These are phyloP conservation scores for Candida sp. DNA, from an alignment of 1,139 yeast genomes.

Conservation along the genomic window DNA sequence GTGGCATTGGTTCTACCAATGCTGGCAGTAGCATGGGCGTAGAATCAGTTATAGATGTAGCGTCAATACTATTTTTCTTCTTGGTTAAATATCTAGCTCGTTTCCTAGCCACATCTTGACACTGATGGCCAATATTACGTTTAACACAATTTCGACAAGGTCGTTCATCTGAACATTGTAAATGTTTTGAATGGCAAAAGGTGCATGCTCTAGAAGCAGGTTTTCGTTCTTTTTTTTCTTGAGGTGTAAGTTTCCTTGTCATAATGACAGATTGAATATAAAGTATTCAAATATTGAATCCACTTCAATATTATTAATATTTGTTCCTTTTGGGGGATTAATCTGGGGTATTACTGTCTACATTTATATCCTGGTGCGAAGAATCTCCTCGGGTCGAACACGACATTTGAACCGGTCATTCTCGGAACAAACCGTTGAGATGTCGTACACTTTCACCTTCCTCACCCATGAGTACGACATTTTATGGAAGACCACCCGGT, in stretches of 20 bases:
- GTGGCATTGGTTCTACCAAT: background rate
- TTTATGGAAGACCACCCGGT: too few species aligned
- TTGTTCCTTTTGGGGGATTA: background rate
- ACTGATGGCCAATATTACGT: constrained; percentile 50
- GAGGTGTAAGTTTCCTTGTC: constrained; percentile 58
- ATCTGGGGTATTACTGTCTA: background rate
- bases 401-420: background rate
- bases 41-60: too few species aligned
- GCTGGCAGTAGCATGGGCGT: background rate
- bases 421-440: too few species aligned
- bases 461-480: too few species aligned
- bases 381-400: background rate
- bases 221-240: constrained; percentile 50
- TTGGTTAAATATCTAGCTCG: constrained; percentile 40
- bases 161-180: constrained; percentile 58
- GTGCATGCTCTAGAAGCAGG: constrained; percentile 69
- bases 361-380: background rate
- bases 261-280: constrained; percentile 18
- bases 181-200: constrained; percentile 68
- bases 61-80: constrained; percentile 4
- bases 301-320: background rate
- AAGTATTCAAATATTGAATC: background rate
- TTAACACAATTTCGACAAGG: constrained; percentile 72
- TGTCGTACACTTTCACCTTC: too few species aligned
- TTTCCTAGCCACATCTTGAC: constrained; percentile 60